These are phyloP conservation scores for Fusarium torreyae DNA, from an alignment of 2,329 filamentous ascomycete genomes.

Conservation along the genomic window DNA sequence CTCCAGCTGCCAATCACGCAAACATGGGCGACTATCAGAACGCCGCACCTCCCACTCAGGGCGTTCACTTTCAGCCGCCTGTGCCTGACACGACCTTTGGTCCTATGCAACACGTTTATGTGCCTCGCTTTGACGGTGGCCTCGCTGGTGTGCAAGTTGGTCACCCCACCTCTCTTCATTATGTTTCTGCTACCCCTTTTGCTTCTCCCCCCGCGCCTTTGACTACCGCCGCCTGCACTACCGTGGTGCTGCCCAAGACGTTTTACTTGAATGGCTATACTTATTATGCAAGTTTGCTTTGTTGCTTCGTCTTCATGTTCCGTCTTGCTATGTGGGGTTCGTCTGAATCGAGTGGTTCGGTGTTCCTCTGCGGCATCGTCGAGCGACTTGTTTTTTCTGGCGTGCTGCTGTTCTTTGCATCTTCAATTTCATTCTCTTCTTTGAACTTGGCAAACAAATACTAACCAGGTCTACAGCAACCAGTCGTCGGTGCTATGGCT, in stretches of 20 bases:
- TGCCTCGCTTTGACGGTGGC: slow-evolving; percentile 66
- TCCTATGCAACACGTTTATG: slow-evolving; percentile 68
- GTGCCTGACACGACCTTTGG: slow-evolving; percentile 72
- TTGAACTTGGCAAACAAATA: not conserved
- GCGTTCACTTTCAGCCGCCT: slow-evolving; percentile 71
- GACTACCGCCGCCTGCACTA: slow-evolving; percentile 47
- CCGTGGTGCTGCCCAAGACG: slow-evolving; percentile 54
- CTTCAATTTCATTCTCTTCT: slow-evolving; percentile 1
- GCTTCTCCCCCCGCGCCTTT: slow-evolving; percentile 45
- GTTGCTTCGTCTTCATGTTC: slow-evolving; percentile 9
- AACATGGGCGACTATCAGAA: slow-evolving; percentile 60
- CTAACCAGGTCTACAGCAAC: slow-evolving; percentile 51
- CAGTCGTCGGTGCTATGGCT: slow-evolving; percentile 49
- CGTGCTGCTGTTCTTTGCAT: not conserved
- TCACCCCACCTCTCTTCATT: slow-evolving; percentile 49
- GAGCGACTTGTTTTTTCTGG: slow-evolving; percentile 1
- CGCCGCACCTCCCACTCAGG: slow-evolving; percentile 58
- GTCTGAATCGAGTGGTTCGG: slow-evolving; percentile 13
- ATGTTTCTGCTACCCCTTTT: slow-evolving; percentile 47
- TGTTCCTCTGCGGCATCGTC: not conserved
- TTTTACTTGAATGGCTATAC: slow-evolving; percentile 52
- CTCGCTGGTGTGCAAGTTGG: slow-evolving; percentile 54
- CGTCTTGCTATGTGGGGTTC: slow-evolving; percentile 6
- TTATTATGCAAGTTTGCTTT: slow-evolving; percentile 59
- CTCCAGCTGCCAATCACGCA: slow-evolving; percentile 47